Base-by-base conservation (phyloP, 805 yeast species). In the Zygosaccharomyces lentus region DNA sequence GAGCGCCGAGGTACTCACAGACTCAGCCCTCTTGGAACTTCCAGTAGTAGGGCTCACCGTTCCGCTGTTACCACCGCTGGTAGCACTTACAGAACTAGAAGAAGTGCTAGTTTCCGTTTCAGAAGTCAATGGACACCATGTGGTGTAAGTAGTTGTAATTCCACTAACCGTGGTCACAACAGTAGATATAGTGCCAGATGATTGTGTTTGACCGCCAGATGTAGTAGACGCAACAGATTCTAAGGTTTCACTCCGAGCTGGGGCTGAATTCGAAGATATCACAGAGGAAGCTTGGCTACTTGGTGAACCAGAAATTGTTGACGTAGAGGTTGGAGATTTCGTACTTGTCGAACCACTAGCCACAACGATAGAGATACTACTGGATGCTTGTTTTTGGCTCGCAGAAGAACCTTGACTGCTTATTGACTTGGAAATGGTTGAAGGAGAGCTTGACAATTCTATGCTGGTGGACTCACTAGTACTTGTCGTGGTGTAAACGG, bases 61-160 rank as follows among this genome's bases (percentile, higher is more conserved):
- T n/a, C n/a, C n/a, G n/a, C n/a, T n/a, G n/a, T n/a, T n/a, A n/a
- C n/a, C n/a, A n/a, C n/a, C n/a, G n/a, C n/a, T n/a, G n/a, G n/a
- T n/a, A 26, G 29, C 10, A 26, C 7, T 25, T 24, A 9, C 6
- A 24, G 26, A 7, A 24, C 9, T 7, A 24, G 6, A 6, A n/a
- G n/a, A n/a, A 24, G 9, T 9, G 26, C 26, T 24, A 6, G 9
- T 13, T 10, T 27, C 13, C 12, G 13, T 40, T 35, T 49, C 46
- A 4, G 51, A 42, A n/a, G 60, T 54, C 36, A 51, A 32, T 41
- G 68, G 74, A 54, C 71, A 66, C 64, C 67, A 67, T 9, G 73
- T 68, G 24, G 70, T 63, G 48, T 59, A 66, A 6, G 37, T 46
- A 9, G 69, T 61, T 10, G 53, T 50, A 15, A 56, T 53, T 25